Evolutionary conservation across 164 flowering plant genomes (phyloP), one percentile per base, ranked within the genome.

Genomic region (Aristolochia contorta): DNA sequence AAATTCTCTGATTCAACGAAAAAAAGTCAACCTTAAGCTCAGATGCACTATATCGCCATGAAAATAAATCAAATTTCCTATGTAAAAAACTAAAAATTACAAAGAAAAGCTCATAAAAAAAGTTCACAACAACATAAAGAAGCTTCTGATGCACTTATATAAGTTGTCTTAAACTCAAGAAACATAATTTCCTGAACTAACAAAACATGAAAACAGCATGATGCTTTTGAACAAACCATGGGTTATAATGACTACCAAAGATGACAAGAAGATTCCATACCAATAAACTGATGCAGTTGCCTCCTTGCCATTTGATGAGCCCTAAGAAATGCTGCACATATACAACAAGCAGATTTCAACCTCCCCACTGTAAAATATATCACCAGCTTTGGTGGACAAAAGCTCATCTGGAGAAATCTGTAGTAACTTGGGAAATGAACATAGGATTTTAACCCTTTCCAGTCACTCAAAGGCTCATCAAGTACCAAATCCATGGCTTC

Each of bases 321-420:
- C 47, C 98, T 87, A 37, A 92, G 90, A 73, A 92, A 92, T 64
- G 96, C 91, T 57, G 96, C 96, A 77, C 93, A 89, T 54, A 92
- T 78, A 54, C 68, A 87, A 68, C 98, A 92, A 16, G 87, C 89
- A 48, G 82, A 79, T 66, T 92, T 96, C 69, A 89, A 66, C 66
- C 93, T 83, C 67, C 84, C 88, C 72, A 84, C 96, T 16, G 84
- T 83, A 68, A 92, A 83, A 74, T 84, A 83, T 56, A 86, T 87
- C 53, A 77, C 81, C 68, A 87, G 71, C 70, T 87, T 92, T 66
- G 65, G 85, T 19, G 96, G 96, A 73, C 69, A 77, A 45, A 80
- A 67, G 71, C 86, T 84, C 61, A 77, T 66, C 50, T 86, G 86
- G 51, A 92, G 87, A 70, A 82, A 81, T 72, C 72, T 87, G 65